phyloP scores from a whole-genome alignment of 2,329 filamentous ascomycete genomes.

The Tothia fuscella region DNA sequence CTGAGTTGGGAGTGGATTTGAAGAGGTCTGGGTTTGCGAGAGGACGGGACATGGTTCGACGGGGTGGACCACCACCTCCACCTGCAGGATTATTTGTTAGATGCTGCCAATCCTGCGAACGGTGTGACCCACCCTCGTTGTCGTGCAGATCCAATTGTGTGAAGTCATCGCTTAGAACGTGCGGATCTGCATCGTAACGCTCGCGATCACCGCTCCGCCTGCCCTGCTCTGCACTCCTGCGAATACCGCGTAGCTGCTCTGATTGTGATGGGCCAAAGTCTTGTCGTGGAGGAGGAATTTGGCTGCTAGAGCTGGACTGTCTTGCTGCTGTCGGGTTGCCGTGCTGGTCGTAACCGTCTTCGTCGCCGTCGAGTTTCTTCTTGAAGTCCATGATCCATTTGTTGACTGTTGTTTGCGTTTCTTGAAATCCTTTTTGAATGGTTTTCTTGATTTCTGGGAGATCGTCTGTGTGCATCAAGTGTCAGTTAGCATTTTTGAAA shows the following conservation, averaged over 20 bases:
- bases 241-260: constrained; percentile 27
- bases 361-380: constrained; percentile 87
- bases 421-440: constrained; percentile 83
- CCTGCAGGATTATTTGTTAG: constrained; percentile 34
- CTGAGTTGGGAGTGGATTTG: constrained; percentile 52
- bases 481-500: neutral
- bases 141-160: constrained; percentile 51
- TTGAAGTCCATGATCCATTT: constrained; percentile 82
- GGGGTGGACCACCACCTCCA: too few species aligned
- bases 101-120: neutral
- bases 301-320: constrained; percentile 20
- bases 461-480: constrained; percentile 53
- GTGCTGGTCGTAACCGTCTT: constrained; percentile 55
- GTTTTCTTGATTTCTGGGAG: constrained; percentile 88
- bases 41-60: constrained; percentile 48
- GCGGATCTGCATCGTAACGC: constrained; percentile 88
- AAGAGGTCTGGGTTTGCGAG: constrained; percentile 70
- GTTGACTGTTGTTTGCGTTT: constrained; percentile 89
- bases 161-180: constrained; percentile 85
- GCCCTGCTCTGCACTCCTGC: constrained; percentile 28
- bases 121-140: constrained; percentile 37
- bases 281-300: constrained; percentile 23
- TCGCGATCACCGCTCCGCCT: constrained; percentile 73
- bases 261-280: constrained; percentile 27
- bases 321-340: constrained; percentile 24